A percentile compares a stretch with the other conserved stretches of the same genome.
These are phyloP conservation scores for Fistulinella cinereoalba DNA, from an alignment of 1,284 basidiomycete species.

Conservation along the genomic window DNA sequence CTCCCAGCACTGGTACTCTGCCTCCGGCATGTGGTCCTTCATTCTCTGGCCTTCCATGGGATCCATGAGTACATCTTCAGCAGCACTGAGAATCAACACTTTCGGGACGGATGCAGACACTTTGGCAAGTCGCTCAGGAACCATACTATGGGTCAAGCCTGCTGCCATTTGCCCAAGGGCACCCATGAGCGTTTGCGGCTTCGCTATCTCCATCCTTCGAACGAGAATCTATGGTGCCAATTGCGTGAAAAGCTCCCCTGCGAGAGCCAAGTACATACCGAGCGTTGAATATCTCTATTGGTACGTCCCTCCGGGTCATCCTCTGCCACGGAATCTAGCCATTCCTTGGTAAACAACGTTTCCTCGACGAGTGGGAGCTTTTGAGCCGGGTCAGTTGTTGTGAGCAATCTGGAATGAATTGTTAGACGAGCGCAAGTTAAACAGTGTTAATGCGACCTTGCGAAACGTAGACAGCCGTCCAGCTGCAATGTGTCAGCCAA, in stretches of 20 bases:
- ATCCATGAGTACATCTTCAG: conserved; percentile 67
- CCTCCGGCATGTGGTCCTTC: conserved; percentile 62
- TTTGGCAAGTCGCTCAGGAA: conserved; percentile 47
- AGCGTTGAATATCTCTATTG: conserved; percentile 57
- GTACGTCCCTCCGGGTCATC: conserved; percentile 53
- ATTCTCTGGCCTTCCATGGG: conserved; percentile 57
- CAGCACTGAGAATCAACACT: conserved; percentile 72
- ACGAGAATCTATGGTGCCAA: conserved; percentile 40
- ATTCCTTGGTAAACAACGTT: conserved; percentile 60
- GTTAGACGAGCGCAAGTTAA: conserved; percentile 5
- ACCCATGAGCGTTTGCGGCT: conserved; percentile 61
- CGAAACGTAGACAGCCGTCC: conserved; percentile 5
- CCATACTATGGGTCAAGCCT: conserved; percentile 66
- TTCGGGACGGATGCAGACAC: conserved; percentile 60
- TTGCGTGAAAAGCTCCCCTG: not conserved
- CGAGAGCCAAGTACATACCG: conserved; percentile 37
- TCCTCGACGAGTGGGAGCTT: conserved; percentile 55
- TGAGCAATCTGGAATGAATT: conserved; percentile 13
- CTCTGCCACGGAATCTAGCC: conserved; percentile 53
- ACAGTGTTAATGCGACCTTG: conserved; percentile 16
- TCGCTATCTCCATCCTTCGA: conserved; percentile 53
- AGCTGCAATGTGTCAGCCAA: conserved; percentile 10
- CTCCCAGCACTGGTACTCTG: conserved; percentile 64
- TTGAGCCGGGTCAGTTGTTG: conserved; percentile 1
- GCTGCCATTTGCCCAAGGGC: conserved; percentile 76